Conservation (phyloP, 495 filamentous ascomycete genomes). For the Acidiella bohemica region DNA sequence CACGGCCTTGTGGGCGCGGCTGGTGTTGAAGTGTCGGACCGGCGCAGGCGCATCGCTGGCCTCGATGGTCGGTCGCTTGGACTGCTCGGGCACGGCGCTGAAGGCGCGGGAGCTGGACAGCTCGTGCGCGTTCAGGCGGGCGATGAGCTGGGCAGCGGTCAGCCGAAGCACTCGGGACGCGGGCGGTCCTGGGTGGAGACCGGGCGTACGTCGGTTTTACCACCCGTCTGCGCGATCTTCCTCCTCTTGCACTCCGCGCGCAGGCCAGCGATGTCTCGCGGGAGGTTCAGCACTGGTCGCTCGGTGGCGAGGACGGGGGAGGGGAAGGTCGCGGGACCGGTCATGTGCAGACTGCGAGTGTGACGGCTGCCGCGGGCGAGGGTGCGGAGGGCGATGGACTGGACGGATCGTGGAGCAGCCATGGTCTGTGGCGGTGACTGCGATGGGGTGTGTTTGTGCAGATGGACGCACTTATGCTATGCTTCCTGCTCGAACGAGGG, state of each 20-base stretch:
- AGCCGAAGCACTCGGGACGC: slow-evolving; percentile 27
- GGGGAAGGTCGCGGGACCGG: slow-evolving; percentile 29
- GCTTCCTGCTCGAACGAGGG: no score
- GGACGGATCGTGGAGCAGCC: slow-evolving; percentile 16
- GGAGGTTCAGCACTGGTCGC: slow-evolving; percentile 25
- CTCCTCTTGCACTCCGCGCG: slow-evolving; percentile 30
- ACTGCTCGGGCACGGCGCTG: slow-evolving; percentile 37
- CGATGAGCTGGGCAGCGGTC: slow-evolving; percentile 35
- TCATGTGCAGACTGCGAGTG: slow-evolving; percentile 41
- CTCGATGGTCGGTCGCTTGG: slow-evolving; percentile 22
- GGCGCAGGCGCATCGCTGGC: slow-evolving; percentile 19
- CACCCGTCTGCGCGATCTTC: slow-evolving; percentile 40
- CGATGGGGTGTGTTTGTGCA: no score
- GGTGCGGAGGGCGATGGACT: slow-evolving; percentile 15
- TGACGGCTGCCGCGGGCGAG: slow-evolving; percentile 9
- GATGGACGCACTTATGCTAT: no score
- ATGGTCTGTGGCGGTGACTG: no score
- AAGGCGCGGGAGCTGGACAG: slow-evolving; percentile 40
- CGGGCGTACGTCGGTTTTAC: slow-evolving; percentile 35
- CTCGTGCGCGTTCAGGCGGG: slow-evolving; percentile 42
- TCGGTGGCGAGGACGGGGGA: slow-evolving; percentile 26
- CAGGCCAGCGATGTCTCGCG: slow-evolving; percentile 24
- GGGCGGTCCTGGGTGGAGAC: background rate
- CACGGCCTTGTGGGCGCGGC: slow-evolving; percentile 39
- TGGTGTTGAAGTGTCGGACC: slow-evolving; percentile 47